Base-by-base conservation (phyloP, 2,329 filamentous ascomycete genomes). In the Allantophomopsis lycopodina region DNA sequence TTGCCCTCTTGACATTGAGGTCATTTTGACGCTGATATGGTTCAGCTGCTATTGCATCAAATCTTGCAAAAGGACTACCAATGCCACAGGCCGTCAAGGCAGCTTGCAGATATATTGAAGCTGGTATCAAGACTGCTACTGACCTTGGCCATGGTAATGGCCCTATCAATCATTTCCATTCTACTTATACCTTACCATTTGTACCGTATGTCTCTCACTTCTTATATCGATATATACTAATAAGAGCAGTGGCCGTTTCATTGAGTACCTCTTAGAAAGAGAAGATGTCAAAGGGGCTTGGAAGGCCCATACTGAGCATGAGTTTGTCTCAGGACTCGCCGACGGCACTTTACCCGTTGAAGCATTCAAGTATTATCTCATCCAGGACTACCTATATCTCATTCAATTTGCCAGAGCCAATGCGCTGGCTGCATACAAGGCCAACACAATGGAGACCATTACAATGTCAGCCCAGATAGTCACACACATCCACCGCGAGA, bases 321-420 rank as follows among this genome's bases (percentile, higher is more conserved):
- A 79, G 0, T 96, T 96, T 53, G 83, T 94, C 33, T 66, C 78
- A 52, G 73, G 71, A 12, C 66, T 96, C 53, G 87, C 82, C 1
- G 68, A 80, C 42, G 87, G 86, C 0, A 80, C 73, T 7, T 64
- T 96, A 15, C 80, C 83, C 0, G 50, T 81, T 1, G 73, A 82
- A 34, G 79, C 77, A 0, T 96, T 94, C 66, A 91, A 87, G 57
- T 72, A 81, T 32, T 96, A 95, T 55, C 74, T 96, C 41, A 71
- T 91, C 8, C 89, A 96, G 51, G 89, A 96, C 53, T 95, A 95
- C 52, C 67, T 94, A 4, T 96, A 91, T 53, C 63, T 95, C 34
- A 71, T 83, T 36, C 88, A 95, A 53, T 96, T 94, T 59, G 79
- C 87, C 2, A 71, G 89, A 48, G 87, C 87, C 35, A 89, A 87